These are phyloP conservation scores for Copromyces sp. DNA, from an alignment of 495 filamentous ascomycete genomes.

Conservation along the genomic window DNA sequence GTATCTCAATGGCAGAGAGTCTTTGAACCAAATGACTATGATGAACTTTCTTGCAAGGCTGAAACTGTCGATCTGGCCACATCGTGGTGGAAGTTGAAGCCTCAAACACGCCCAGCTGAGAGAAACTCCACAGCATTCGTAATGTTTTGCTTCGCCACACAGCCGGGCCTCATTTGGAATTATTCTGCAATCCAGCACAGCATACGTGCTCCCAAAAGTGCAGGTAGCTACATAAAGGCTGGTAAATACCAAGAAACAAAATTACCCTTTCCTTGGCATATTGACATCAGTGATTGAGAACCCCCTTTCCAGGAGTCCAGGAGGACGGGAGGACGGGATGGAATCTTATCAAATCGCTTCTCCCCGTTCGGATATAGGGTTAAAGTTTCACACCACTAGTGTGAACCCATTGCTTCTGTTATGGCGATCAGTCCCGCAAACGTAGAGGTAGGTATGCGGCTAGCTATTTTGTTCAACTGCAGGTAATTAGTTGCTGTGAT, in stretches of 20 bases:
- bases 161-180: not conserved
- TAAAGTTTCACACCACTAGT: not conserved
- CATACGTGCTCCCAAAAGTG: not conserved
- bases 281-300: not conserved
- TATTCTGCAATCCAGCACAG: not conserved
- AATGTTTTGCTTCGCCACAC: not conserved
- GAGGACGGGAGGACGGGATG: not conserved
- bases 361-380: not conserved
- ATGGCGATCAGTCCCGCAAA: not conserved
- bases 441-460: not conserved
- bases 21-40: not conserved
- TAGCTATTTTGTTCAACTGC: not conserved
- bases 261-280: not conserved
- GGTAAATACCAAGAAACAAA: not conserved
- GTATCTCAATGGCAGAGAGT: not conserved
- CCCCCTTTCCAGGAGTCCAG: not conserved
- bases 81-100: not conserved
- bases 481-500: not conserved
- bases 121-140: not conserved
- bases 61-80: not conserved
- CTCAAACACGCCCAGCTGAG: not conserved
- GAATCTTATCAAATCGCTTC: not conserved
- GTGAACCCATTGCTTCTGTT: not conserved
- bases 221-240: not conserved
- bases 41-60: not conserved